Evolutionary conservation across 2,329 filamentous ascomycete species (phyloP).

Genomic region (Aureobasidium sp.): DNA sequence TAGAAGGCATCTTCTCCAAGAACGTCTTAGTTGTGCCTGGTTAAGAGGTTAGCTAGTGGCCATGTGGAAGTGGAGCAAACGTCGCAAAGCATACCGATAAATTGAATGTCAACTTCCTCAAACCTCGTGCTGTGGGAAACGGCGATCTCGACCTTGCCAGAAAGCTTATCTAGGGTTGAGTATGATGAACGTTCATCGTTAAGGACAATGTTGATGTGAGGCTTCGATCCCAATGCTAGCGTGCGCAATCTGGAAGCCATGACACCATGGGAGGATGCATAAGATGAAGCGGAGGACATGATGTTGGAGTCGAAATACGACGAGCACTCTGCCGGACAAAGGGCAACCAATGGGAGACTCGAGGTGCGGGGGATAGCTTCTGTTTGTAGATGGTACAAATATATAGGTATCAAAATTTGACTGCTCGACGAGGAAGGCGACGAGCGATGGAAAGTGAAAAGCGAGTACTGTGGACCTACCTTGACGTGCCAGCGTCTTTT

Average conservation of each 20-base stretch:
- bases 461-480: constrained; percentile 1
- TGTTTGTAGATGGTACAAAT: constrained; percentile 1
- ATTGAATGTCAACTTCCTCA: constrained; percentile 50
- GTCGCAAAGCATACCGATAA: constrained; percentile 39
- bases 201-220: constrained; percentile 36
- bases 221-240: constrained; percentile 22
- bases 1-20: constrained; percentile 46
- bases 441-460: constrained; percentile 5
- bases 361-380: not conserved
- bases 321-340: not conserved
- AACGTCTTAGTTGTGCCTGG: constrained; percentile 43
- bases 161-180: constrained; percentile 50
- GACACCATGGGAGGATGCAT: not conserved
- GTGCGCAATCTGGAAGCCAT: constrained; percentile 10
- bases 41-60: not conserved
- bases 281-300: constrained; percentile 8
- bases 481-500: not conserved
- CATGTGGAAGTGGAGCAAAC: not conserved
- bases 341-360: not conserved
- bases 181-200: constrained; percentile 35
- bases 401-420: not conserved
- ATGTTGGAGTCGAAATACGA: constrained; percentile 6
- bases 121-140: constrained; percentile 46
- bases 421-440: not conserved
- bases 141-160: constrained; percentile 44